Evolutionary conservation across 1,284 basidiomycete species (phyloP).

Genomic region (Rhodotorula sp.): DNA sequence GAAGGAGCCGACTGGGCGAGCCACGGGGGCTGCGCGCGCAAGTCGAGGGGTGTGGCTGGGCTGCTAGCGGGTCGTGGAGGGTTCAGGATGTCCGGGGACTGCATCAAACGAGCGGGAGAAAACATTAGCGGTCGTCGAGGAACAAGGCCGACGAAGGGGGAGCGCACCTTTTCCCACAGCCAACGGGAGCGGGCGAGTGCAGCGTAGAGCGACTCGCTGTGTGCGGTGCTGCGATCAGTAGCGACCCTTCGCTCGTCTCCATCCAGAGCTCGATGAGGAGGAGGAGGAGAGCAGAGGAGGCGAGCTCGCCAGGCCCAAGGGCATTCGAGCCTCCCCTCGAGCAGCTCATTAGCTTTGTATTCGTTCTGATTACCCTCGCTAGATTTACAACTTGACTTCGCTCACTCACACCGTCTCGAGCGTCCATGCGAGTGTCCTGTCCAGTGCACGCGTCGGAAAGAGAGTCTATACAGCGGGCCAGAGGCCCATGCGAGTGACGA

Average conservation of each 20-base stretch:
- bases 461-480: too few relatives aligned
- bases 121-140: background rate
- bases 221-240: slow-evolving; percentile 28
- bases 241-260: slow-evolving; percentile 34
- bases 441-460: too few relatives aligned
- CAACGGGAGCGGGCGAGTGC: slow-evolving; percentile 1
- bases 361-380: too few relatives aligned
- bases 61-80: background rate
- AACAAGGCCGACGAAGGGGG: background rate
- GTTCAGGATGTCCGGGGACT: slow-evolving; percentile 27
- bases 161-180: slow-evolving; percentile 37
- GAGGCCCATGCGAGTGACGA: too few relatives aligned
- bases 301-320: background rate
- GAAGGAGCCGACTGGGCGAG: background rate
- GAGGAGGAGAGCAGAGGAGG: background rate
- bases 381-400: too few relatives aligned
- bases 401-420: too few relatives aligned
- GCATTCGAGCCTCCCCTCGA: background rate
- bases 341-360: too few relatives aligned
- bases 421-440: too few relatives aligned
- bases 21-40: background rate
- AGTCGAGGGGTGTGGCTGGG: background rate
- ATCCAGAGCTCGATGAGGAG: background rate
- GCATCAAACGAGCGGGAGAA: background rate
- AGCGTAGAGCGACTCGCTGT: slow-evolving; percentile 5